Evolutionary conservation across 345 rosid species (phyloP), one percentile per base, ranked within the genome.

Genomic region (Arabidopsis suecica): DNA sequence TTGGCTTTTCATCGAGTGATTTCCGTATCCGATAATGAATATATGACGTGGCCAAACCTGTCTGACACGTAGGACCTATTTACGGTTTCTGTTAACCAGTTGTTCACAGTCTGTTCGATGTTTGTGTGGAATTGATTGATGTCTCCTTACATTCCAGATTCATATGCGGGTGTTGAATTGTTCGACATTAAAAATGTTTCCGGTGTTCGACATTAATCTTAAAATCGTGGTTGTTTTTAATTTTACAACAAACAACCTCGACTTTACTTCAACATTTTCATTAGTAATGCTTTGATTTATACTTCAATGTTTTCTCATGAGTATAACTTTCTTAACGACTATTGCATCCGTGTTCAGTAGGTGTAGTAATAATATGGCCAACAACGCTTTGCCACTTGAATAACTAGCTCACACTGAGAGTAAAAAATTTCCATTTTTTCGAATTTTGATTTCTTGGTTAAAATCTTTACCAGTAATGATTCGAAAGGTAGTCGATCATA

Each of bases 1-100:
- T 34, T 65, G 32, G 50, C 38, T 65, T 73, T 55, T 44, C 11
- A 23, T n/a, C 2, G 65, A 44, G 58, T 65, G 71, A 44, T 65
- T 44, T 55, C 30, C 49, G 65, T 44, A 48, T 65, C 64, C 58
- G 58, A 55, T 62, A 6, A 25, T 49, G 32, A 32, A 63, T 40
- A 5, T 1, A 62, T 65, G 49, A 65, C 38, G 48, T 64, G 77
- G 58, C 47, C 23, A 34, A 12, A 44, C 34, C 34, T 61, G 1
- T 12, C 40, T 32, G 13, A 28, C 0, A 69, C 11, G 42, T 64
- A 64, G 71, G 71, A 62, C 63, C 37, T 6, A 13, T 38, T 62
- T 16, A 42, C 75, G 66, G 58, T 14, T 47, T 33, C 11, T 23
- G 20, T 59, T 38, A 62, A 71, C 32, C 47, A 13, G 18, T 30